These are phyloP conservation scores for Erythrobasidium hasegawianum DNA, from an alignment of 1,284 basidiomycete species.

Conservation along the genomic window DNA sequence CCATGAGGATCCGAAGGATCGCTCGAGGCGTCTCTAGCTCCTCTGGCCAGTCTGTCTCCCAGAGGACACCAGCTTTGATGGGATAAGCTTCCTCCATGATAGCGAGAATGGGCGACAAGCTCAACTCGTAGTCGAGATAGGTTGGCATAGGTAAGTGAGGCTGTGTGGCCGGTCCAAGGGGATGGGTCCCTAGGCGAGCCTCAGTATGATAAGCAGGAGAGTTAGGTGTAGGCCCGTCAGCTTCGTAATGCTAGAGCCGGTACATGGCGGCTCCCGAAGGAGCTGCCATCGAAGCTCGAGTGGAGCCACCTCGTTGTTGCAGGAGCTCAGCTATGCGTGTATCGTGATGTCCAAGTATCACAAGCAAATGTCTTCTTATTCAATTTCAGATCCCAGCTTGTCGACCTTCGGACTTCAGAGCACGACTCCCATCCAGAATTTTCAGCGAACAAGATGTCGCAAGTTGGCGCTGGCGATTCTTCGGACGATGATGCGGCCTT, in stretches of 20 bases:
- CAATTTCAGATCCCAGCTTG: not conserved
- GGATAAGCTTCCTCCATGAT: not conserved
- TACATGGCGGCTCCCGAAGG: too few species aligned
- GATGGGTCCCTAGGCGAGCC: too few species aligned
- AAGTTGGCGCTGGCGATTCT: not conserved
- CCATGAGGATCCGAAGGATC: not conserved
- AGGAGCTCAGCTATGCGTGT: too few species aligned
- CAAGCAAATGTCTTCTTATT: too few species aligned
- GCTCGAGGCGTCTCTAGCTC: not conserved
- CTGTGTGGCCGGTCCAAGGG: not conserved
- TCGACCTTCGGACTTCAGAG: not conserved
- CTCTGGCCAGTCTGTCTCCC: not conserved
- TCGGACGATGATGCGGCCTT: conserved; percentile 25
- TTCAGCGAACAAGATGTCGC: not conserved
- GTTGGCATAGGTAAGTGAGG: not conserved
- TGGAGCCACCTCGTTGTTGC: too few species aligned
- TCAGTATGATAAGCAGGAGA: too few species aligned
- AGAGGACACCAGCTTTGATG: not conserved
- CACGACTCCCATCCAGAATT: not conserved
- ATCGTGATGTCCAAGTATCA: too few species aligned
- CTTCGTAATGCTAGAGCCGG: too few species aligned
- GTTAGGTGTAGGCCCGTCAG: too few species aligned
- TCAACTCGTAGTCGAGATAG: not conserved
- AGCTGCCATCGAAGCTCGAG: too few species aligned
- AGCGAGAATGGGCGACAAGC: not conserved